Conservation (phyloP, 805 yeast genomes). For the Nakazawaea pomicola region DNA sequence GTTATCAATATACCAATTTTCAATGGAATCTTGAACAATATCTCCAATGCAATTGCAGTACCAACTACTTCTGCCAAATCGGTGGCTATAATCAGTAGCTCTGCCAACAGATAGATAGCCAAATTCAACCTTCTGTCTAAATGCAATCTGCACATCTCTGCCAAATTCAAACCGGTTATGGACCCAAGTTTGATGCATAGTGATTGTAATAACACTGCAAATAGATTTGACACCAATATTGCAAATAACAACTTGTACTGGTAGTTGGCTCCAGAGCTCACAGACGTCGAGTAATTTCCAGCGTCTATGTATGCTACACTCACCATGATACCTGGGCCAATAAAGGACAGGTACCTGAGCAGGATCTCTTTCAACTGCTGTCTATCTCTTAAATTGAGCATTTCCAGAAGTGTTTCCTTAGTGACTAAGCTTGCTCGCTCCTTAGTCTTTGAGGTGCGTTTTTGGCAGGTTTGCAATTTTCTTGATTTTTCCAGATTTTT, state of each 20-base stretch:
- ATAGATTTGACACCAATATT: slow-evolving; percentile 69
- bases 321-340: slow-evolving; percentile 97
- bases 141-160: slow-evolving; percentile 78
- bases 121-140: slow-evolving; percentile 58
- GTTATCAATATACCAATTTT: slow-evolving; percentile 82
- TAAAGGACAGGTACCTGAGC: slow-evolving; percentile 17
- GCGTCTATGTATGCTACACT: slow-evolving; percentile 97
- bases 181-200: slow-evolving; percentile 86
- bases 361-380: not conserved
- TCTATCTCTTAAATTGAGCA: no score
- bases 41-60: slow-evolving; percentile 90
- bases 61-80: slow-evolving; percentile 97
- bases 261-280: slow-evolving; percentile 88
- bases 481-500: not conserved
- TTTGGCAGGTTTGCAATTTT: not conserved
- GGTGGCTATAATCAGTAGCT: slow-evolving; percentile 88
- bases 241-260: slow-evolving; percentile 76
- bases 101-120: slow-evolving; percentile 71
- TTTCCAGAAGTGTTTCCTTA: no score
- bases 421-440: no score
- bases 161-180: slow-evolving; percentile 90
- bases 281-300: slow-evolving; percentile 94
- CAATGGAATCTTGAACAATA: slow-evolving; percentile 74
- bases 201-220: slow-evolving; percentile 84
- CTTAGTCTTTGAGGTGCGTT: no score